Evolutionary conservation across 2,329 filamentous ascomycete species (phyloP).

Genomic region (Phoma sp.): DNA sequence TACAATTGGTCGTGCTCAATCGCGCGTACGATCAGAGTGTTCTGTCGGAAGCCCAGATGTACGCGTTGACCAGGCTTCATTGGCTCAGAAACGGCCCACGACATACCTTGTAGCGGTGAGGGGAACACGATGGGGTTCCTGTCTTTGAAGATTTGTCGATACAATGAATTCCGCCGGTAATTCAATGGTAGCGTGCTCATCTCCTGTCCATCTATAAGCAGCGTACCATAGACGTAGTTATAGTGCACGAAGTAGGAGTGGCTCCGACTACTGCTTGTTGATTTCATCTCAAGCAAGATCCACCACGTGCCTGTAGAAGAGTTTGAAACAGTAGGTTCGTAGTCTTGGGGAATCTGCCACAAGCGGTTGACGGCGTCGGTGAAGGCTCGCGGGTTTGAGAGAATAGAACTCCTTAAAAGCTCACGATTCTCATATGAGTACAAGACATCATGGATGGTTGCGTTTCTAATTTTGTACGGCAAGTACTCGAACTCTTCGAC

Average conservation of each 20-base stretch:
- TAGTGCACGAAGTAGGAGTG: conserved; percentile 49
- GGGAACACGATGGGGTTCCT: conserved; percentile 60
- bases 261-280: conserved; percentile 16
- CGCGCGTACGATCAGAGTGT: conserved; percentile 54
- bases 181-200: conserved; percentile 61
- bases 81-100: conserved; percentile 48
- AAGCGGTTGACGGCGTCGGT: conserved; percentile 46
- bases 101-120: conserved; percentile 61
- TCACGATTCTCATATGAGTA: conserved; percentile 49
- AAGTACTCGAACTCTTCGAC: conserved; percentile 48
- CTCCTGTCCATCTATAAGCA: conserved; percentile 58
- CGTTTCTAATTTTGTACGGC: conserved; percentile 41
- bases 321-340: conserved; percentile 12
- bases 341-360: conserved; percentile 51
- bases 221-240: conserved; percentile 55
- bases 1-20: conserved; percentile 28
- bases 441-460: conserved; percentile 58
- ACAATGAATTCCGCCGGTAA: conserved; percentile 52
- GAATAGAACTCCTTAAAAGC: conserved; percentile 48
- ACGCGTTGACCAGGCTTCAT: conserved; percentile 53
- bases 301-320: conserved; percentile 35
- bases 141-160: conserved; percentile 62
- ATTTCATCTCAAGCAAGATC: conserved; percentile 39
- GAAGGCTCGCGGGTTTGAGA: conserved; percentile 35
- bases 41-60: conserved; percentile 60